phyloP scores from a whole-genome alignment of 257 asterid genomes.

The Plantago major region DNA sequence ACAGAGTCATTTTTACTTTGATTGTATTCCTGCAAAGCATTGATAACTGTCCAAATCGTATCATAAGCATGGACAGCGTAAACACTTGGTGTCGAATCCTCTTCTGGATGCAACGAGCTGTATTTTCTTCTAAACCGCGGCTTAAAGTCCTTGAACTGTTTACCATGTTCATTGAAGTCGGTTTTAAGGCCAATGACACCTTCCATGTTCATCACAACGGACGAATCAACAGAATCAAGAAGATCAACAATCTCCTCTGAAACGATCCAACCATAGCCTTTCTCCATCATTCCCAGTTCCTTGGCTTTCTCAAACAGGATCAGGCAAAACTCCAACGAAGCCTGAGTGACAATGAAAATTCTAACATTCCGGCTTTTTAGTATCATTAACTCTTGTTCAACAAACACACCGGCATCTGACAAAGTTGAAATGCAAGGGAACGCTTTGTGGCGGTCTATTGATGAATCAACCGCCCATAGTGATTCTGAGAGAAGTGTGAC shows the following conservation, averaged over 20 bases:
- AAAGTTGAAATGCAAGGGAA: constrained; percentile 31
- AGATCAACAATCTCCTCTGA: constrained; percentile 39
- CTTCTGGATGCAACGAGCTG: constrained; percentile 36
- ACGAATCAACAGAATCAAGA: constrained; percentile 43
- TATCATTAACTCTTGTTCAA: constrained; percentile 29
- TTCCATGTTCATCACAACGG: constrained; percentile 41
- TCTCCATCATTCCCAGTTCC: constrained; percentile 49
- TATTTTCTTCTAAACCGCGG: constrained; percentile 36
- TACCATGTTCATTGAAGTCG: constrained; percentile 14
- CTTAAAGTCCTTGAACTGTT: constrained; percentile 27
- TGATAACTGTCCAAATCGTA: constrained; percentile 30
- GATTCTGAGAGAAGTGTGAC: constrained; percentile 40
- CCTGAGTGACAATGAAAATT: constrained; percentile 34
- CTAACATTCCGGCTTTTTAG: constrained; percentile 22
- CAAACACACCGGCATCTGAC: constrained; percentile 13
- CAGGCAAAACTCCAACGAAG: constrained; percentile 42
- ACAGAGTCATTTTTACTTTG: constrained; percentile 13
- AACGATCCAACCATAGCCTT: constrained; percentile 56
- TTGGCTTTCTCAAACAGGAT: constrained; percentile 43
- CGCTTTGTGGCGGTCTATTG: constrained; percentile 25
- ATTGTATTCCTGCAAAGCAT: constrained; percentile 22
- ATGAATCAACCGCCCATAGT: constrained; percentile 27
- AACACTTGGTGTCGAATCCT: constrained; percentile 35
- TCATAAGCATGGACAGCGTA: constrained; percentile 55
- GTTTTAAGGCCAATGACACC: constrained; percentile 56